Percentiles rank a stretch among this genome's conserved stretches.
These are phyloP conservation scores for Leptosphaerulina australis DNA, from an alignment of 2,329 filamentous ascomycete genomes.

Conservation along the genomic window DNA sequence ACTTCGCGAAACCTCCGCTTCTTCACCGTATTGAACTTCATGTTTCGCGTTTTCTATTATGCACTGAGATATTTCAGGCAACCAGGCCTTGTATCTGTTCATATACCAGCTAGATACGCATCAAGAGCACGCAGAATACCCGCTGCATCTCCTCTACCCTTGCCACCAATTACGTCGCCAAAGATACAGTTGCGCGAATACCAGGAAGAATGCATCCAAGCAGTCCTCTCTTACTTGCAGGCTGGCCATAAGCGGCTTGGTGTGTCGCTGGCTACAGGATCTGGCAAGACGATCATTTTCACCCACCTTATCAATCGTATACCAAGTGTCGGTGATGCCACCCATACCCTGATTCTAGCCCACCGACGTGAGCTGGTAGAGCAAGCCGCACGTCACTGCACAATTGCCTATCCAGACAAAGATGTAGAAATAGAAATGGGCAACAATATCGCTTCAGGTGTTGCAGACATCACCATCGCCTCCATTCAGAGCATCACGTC, in stretches of 20 bases:
- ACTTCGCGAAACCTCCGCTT: slow-evolving; percentile 33
- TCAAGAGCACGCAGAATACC: slow-evolving; percentile 18
- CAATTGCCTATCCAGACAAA: slow-evolving; percentile 77
- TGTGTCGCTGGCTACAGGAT: slow-evolving; percentile 84
- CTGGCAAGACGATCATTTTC: slow-evolving; percentile 95
- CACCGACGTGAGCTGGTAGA: slow-evolving; percentile 93
- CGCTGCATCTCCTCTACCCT: slow-evolving; percentile 12
- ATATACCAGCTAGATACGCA: slow-evolving; percentile 21
- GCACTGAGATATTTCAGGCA: slow-evolving; percentile 35
- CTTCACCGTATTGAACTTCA: slow-evolving; percentile 21
- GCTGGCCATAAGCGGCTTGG: slow-evolving; percentile 79
- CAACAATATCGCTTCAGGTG: slow-evolving; percentile 72
- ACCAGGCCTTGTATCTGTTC: slow-evolving; percentile 14
- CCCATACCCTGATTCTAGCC: slow-evolving; percentile 86
- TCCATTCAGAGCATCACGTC: slow-evolving; percentile 86
- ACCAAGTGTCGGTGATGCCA: slow-evolving; percentile 61
- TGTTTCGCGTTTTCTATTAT: slow-evolving; percentile 42
- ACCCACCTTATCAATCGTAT: slow-evolving; percentile 90
- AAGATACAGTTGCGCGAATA: slow-evolving; percentile 73
- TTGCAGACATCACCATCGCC: slow-evolving; percentile 90
- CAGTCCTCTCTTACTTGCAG: slow-evolving; percentile 72
- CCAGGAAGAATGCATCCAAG: slow-evolving; percentile 88
- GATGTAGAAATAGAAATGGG: slow-evolving; percentile 93
- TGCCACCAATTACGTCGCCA: slow-evolving; percentile 23
- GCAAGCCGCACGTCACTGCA: slow-evolving; percentile 87